Base-by-base conservation (phyloP, 768 basidiomycete species). In the Termitomyces sp. region DNA sequence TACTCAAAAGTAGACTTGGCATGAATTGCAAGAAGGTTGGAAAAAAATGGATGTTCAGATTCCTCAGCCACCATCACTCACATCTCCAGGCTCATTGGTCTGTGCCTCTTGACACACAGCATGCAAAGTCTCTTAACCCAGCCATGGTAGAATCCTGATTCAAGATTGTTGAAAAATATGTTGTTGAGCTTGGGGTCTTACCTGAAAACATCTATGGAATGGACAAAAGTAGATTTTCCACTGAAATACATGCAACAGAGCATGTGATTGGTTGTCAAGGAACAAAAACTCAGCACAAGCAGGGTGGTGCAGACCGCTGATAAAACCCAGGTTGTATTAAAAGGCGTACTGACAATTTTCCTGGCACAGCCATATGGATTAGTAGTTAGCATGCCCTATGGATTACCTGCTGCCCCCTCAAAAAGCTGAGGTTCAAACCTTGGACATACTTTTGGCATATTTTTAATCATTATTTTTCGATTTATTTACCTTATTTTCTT, bases 211-310 rank as follows among this genome's bases (percentile, higher is more conserved):
- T n/a, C n/a, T n/a, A n/a, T n/a, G n/a, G n/a, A n/a, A n/a, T n/a
- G n/a, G n/a, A n/a, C n/a, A n/a, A 77, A 61, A 74, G 67, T 37
- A 71, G 72, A 6, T 67, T 72, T 39, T 65, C 67, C 22, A 59
- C 70, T 41, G 37, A 16, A 5, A 31, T 45, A 26, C 28, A 29
- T n/a, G 36, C 13, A 16, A 54, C 18, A 29, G 46, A 58, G 31
- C 47, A 16, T 22, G 52, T 54, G 13, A 36, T 54, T 20, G 45
- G 52, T 7, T 20, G n/a, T 18, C 16, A 20, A 29, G 51, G n/a
- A n/a, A n/a, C n/a, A n/a, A 58, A 44, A 8, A 51, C 49, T 13
- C 51, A 52, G 33, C 52, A 58, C 39, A 46, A 58, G 39, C 57
- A 58, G 13, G 67, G 73, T 1, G 57, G 67, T 33, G 70, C 62